Evolutionary conservation across 2,329 filamentous ascomycete genomes (phyloP).

Genomic region (Aspergillus japonicus): DNA sequence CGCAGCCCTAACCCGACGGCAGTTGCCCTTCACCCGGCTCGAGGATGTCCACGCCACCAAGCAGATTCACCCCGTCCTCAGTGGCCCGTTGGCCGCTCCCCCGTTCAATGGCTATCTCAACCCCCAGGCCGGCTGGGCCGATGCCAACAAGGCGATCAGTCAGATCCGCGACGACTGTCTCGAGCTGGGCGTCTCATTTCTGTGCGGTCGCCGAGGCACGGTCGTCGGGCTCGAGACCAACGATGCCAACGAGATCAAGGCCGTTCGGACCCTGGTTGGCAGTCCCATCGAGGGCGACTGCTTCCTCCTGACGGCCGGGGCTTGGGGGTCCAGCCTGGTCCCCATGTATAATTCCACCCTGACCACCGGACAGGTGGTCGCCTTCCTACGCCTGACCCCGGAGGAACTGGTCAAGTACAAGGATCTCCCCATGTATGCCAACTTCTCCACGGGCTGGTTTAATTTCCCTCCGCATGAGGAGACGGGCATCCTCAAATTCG

Average conservation of each 20-base stretch:
- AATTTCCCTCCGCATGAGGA: constrained; percentile 45
- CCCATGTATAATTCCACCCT: constrained; percentile 43
- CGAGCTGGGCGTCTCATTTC: constrained; percentile 17
- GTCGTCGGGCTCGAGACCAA: constrained; percentile 21
- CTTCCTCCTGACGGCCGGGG: constrained; percentile 26
- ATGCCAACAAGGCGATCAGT: constrained; percentile 20
- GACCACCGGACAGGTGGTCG: constrained; percentile 75
- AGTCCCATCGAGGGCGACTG: constrained; percentile 16
- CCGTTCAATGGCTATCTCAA: constrained; percentile 21
- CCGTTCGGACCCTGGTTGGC: constrained; percentile 17
- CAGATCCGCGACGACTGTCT: constrained; percentile 18
- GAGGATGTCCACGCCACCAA: constrained; percentile 7
- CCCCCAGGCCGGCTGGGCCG: constrained; percentile 25
- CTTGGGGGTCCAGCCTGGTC: constrained; percentile 24
- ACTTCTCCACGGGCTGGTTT: constrained; percentile 48
- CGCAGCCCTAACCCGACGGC: constrained; percentile 9
- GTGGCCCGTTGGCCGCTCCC: constrained; percentile 17
- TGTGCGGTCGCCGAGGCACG: constrained; percentile 14
- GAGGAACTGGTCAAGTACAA: constrained; percentile 59
- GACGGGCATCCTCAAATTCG: constrained; percentile 56
- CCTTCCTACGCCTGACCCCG: constrained; percentile 68
- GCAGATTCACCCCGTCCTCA: constrained; percentile 29
- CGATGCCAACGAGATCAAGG: constrained; percentile 6
- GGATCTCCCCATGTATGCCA: constrained; percentile 61
- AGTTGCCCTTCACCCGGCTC: constrained; percentile 9